Percentiles rank a stretch among this genome's conserved stretches.
phyloP scores from a whole-genome alignment of 495 filamentous ascomycete genomes.

The Neurospora sp. region DNA sequence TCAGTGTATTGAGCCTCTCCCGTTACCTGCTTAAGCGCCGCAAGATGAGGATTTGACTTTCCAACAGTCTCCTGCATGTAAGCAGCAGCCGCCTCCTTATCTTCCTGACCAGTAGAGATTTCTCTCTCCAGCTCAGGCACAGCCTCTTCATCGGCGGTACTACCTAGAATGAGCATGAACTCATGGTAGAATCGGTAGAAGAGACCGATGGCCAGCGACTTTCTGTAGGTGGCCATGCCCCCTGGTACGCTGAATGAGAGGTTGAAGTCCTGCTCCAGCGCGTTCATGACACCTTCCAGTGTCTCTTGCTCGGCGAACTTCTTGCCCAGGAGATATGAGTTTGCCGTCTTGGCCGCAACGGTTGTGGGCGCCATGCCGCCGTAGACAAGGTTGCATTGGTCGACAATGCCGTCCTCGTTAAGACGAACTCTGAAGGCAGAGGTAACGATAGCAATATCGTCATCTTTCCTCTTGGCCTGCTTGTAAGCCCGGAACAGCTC shows the following conservation, averaged over 20 bases:
- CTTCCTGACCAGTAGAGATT: conserved; percentile 54
- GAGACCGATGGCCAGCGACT: conserved; percentile 78
- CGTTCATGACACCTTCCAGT: conserved; percentile 78
- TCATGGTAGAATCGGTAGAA: conserved; percentile 85
- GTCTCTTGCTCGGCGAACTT: conserved; percentile 70
- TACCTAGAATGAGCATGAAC: conserved; percentile 37
- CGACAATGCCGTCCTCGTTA: conserved; percentile 52
- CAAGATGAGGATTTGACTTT: conserved; percentile 72
- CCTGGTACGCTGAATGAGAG: conserved; percentile 80
- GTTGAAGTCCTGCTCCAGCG: conserved; percentile 78
- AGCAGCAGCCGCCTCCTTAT: conserved; percentile 44
- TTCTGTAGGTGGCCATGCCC: conserved; percentile 93
- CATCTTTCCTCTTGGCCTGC: conserved; percentile 90
- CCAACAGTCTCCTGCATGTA: conserved; percentile 74
- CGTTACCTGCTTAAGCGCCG: conserved; percentile 86
- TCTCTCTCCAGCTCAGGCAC: conserved; percentile 56
- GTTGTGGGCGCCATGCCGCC: conserved; percentile 87
- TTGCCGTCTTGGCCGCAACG: conserved; percentile 67
- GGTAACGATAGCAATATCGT: conserved; percentile 95
- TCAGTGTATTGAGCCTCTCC: conserved; percentile 96
- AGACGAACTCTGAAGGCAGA: conserved; percentile 65
- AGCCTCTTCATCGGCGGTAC: conserved; percentile 47
- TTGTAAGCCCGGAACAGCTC: conserved; percentile 78
- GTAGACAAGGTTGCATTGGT: conserved; percentile 67
- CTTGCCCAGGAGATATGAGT: conserved; percentile 61